phyloP scores from a whole-genome alignment of 495 filamentous ascomycete species.

The Clohesyomyces aquaticus region DNA sequence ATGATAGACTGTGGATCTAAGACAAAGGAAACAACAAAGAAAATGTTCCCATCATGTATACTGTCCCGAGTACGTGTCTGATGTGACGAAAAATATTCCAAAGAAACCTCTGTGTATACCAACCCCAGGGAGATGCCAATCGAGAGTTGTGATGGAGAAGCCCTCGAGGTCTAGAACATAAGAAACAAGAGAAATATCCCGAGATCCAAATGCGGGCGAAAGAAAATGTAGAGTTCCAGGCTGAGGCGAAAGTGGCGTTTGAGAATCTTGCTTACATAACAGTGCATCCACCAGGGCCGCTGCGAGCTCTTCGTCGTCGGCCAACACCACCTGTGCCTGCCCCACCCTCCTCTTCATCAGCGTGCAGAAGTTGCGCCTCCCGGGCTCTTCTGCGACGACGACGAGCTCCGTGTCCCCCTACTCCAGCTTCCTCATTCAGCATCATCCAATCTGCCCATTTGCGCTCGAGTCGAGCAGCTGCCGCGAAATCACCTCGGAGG shows the following conservation, averaged over 20 bases:
- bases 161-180: no score
- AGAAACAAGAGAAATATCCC: no score
- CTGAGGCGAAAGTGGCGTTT: not conserved
- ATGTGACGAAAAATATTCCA: not conserved
- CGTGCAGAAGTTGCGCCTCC: conserved; percentile 72
- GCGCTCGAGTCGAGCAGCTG: conserved; percentile 74
- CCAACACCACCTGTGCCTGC: conserved; percentile 43
- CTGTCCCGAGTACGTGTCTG: not conserved
- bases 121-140: no score
- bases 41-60: not conserved
- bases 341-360: conserved; percentile 73
- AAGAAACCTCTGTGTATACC: not conserved
- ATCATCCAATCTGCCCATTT: conserved; percentile 98
- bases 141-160: no score
- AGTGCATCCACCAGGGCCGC: conserved; percentile 53
- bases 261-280: conserved; percentile 56
- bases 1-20: not conserved
- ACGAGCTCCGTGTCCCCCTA: conserved; percentile 60
- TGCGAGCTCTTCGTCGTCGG: conserved; percentile 59
- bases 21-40: not conserved
- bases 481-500: conserved; percentile 68
- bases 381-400: conserved; percentile 73
- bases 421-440: conserved; percentile 80
- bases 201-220: not conserved
- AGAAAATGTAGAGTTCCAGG: not conserved